These are phyloP conservation scores for Phytophthora uliginosa DNA, from an alignment of 352 stramenopile species.

Conservation along the genomic window DNA sequence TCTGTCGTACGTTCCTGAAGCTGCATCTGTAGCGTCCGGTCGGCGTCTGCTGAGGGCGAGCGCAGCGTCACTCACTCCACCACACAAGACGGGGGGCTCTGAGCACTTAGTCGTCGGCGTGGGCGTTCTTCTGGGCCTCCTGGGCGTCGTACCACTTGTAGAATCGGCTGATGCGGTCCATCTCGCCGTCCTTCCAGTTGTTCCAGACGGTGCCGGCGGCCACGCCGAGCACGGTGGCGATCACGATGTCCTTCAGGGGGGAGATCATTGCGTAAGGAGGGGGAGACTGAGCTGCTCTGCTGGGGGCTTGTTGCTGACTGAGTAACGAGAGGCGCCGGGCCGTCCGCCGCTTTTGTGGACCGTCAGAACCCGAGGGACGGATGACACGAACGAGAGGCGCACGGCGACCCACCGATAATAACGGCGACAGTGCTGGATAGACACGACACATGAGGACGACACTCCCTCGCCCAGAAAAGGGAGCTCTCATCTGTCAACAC, in stretches of 20 bases:
- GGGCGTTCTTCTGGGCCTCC: conserved; percentile 65
- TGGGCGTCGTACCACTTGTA: conserved; percentile 88
- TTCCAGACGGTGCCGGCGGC: conserved; percentile 66
- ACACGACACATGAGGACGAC: conserved; percentile 43
- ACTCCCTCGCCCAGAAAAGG: conserved; percentile 18
- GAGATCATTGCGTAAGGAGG: conserved; percentile 61
- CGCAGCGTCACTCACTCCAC: conserved; percentile 5
- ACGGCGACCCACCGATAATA: conserved; percentile 5
- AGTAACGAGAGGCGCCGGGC: conserved; percentile 26
- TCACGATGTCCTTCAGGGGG: conserved; percentile 84
- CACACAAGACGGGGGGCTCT: not conserved
- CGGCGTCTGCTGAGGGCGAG: not conserved
- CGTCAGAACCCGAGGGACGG: conserved; percentile 31
- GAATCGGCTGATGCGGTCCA: conserved; percentile 81
- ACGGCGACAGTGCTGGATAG: conserved; percentile 13
- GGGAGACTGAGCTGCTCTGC: conserved; percentile 22
- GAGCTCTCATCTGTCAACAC: not conserved
- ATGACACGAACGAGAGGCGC: conserved; percentile 5
- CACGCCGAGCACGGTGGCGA: conserved; percentile 77
- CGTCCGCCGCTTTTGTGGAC: conserved; percentile 15
- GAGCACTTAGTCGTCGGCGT: conserved; percentile 46
- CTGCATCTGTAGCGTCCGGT: not conserved
- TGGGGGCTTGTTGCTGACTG: conserved; percentile 36
- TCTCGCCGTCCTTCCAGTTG: conserved; percentile 71
- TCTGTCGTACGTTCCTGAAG: too few species aligned